A percentile compares a stretch with the other conserved stretches of the same genome.
phyloP scores from a whole-genome alignment of 169 alveolate genomes.

The Ichthyophthirius multifiliis region DNA sequence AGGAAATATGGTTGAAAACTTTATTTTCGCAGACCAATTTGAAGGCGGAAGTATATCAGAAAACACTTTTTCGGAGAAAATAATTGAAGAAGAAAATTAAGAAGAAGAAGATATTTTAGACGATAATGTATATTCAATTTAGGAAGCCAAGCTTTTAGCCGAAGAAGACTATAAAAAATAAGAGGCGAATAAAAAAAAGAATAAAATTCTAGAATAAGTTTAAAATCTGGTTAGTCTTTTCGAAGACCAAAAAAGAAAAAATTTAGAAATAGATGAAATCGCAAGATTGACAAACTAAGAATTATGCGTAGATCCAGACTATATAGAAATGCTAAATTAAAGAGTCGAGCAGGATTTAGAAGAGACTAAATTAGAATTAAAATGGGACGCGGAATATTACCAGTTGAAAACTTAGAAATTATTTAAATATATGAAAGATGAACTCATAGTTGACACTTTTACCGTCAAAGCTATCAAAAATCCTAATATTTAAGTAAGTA shows the following conservation, averaged over 20 bases:
- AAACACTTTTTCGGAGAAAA: constrained; percentile 18
- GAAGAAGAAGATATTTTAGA: constrained; percentile 35
- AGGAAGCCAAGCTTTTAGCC: constrained; percentile 81
- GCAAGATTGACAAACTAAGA: constrained; percentile 74
- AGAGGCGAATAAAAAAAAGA: constrained; percentile 85
- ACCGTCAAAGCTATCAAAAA: constrained; percentile 73
- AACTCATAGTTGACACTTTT: constrained; percentile 75
- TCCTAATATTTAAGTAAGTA: constrained; percentile 50
- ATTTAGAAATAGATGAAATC: constrained; percentile 63
- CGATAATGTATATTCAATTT: constrained; percentile 57
- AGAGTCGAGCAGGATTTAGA: constrained; percentile 74
- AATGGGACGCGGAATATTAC: constrained; percentile 79
- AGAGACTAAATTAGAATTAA: constrained; percentile 79
- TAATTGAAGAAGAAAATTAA: neutral
- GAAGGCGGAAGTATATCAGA: constrained; percentile 10
- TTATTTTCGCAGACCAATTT: constrained; percentile 19
- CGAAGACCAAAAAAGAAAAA: constrained; percentile 50
- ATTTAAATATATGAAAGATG: constrained; percentile 67
- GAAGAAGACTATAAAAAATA: constrained; percentile 81
- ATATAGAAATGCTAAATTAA: constrained; percentile 70
- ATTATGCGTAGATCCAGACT: constrained; percentile 82
- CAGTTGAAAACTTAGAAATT: constrained; percentile 70
- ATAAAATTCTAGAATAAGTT: constrained; percentile 66
- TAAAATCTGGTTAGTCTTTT: constrained; percentile 70
- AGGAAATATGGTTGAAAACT: constrained; percentile 1